Base-by-base conservation (phyloP, 2,329 filamentous ascomycete genomes). In the Colletotrichum viniferum region DNA sequence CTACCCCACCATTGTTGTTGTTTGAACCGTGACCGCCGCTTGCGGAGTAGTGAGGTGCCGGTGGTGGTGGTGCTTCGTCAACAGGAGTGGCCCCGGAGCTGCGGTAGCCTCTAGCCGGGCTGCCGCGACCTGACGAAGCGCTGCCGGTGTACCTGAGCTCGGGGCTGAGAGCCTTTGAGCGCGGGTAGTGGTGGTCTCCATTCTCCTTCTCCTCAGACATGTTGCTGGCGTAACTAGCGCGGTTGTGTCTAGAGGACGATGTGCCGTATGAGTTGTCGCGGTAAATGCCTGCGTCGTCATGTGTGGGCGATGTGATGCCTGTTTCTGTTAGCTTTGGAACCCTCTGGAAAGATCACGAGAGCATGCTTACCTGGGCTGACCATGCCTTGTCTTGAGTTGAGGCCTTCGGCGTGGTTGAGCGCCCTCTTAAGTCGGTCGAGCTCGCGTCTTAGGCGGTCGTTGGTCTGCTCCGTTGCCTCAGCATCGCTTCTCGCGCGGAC, bases 361-460 rank as follows among this genome's bases (percentile, higher is more conserved):
- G 13, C 5, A 28, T 36, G 16, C 56, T 64, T 56, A 73, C 81
- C 80, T 4, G 86, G 82, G 58, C 82, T 82, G 9, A 76, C 77
- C 69, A 80, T 76, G 12, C 79, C 76, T 66, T 74, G 64, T 69
- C 76, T 76, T 73, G 82, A 74, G 10, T 85, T 84, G 10, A 91
- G 84, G 64, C 90, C 86, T 83, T 93, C 87, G 77, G 92, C 87
- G 82, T 90, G 87, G 84, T 90, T 89, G 79, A 95, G 89, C 78
- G 98, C 97, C 72, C 95, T 94, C 90, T 98, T 98, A 76, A 99
- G 88, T 69, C 97, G 92, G 78, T 99, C 97, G 62, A 98, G 93
- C 85, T 99, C 97, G 69, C 96, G 92, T 77, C 94, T 90, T 69
- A 98, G 90, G 73, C 95, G 93, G 77, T 97, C 95, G 68, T 97